phyloP scores from a whole-genome alignment of 2,329 filamentous ascomycete species.

The Penicillium sclerotiorum region DNA sequence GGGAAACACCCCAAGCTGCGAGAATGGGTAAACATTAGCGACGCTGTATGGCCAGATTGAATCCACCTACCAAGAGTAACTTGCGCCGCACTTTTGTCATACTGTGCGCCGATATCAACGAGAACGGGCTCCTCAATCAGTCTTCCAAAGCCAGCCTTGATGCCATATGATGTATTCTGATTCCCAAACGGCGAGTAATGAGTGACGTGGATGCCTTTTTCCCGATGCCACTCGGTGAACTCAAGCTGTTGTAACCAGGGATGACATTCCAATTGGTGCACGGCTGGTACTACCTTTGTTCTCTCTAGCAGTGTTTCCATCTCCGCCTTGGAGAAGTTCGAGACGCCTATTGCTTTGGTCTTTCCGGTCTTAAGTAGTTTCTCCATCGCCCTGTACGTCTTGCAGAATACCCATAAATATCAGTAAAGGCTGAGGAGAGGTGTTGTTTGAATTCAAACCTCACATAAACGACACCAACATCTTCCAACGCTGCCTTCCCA shows the following conservation, averaged over 20 bases:
- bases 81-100: slow-evolving; percentile 55
- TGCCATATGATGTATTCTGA: slow-evolving; percentile 53
- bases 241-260: slow-evolving; percentile 55
- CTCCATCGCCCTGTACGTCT: slow-evolving; percentile 57
- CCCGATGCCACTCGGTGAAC: slow-evolving; percentile 54
- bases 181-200: slow-evolving; percentile 61
- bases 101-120: slow-evolving; percentile 55
- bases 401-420: not conserved
- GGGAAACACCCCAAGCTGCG: slow-evolving; percentile 57
- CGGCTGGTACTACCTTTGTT: slow-evolving; percentile 49
- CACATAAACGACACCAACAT: slow-evolving; percentile 55
- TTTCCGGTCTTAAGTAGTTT: slow-evolving; percentile 46
- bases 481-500: slow-evolving; percentile 45
- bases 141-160: slow-evolving; percentile 48
- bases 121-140: slow-evolving; percentile 56
- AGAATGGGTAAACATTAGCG: slow-evolving; percentile 6
- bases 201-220: slow-evolving; percentile 56
- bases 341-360: slow-evolving; percentile 55
- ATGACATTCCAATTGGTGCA: slow-evolving; percentile 57
- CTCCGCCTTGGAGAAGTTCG: slow-evolving; percentile 54
- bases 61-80: slow-evolving; percentile 47
- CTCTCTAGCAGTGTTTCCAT: slow-evolving; percentile 52
- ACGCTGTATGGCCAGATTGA: not conserved
- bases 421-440: not conserved
- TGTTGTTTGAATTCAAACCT: slow-evolving; percentile 3